Conservation (phyloP, 495 filamentous ascomycete species). For the Penicillium macrosclerotiorum region DNA sequence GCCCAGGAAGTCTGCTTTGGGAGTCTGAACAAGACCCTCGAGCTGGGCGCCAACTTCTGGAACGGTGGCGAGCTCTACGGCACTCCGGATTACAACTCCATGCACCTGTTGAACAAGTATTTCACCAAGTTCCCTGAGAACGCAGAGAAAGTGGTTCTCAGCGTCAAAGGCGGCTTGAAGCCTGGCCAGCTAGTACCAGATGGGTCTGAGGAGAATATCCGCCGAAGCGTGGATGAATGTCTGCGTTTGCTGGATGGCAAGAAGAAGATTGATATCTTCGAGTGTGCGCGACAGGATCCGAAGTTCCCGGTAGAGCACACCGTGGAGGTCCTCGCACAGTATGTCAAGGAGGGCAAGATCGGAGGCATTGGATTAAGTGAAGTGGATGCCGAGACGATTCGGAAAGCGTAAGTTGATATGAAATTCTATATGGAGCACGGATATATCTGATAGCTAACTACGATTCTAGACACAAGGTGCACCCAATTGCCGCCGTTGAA, state of each 20-base stretch:
- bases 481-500: slow-evolving; percentile 73
- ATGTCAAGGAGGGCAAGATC: slow-evolving; percentile 74
- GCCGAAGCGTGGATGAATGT: slow-evolving; percentile 65
- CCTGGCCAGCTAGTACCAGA: slow-evolving; percentile 41
- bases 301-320: slow-evolving; percentile 59
- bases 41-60: slow-evolving; percentile 71
- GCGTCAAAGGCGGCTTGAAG: slow-evolving; percentile 56
- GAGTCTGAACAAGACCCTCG: slow-evolving; percentile 64
- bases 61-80: slow-evolving; percentile 84
- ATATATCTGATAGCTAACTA: slow-evolving; percentile 14
- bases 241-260: slow-evolving; percentile 58
- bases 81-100: slow-evolving; percentile 61
- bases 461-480: slow-evolving; percentile 49
- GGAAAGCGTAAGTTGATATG: slow-evolving; percentile 52
- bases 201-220: slow-evolving; percentile 60
- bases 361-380: slow-evolving; percentile 76
- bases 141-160: slow-evolving; percentile 57
- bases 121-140: slow-evolving; percentile 61
- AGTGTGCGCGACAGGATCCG: slow-evolving; percentile 70
- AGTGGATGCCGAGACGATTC: slow-evolving; percentile 69
- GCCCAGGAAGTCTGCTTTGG: slow-evolving; percentile 63
- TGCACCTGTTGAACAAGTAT: slow-evolving; percentile 58
- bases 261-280: slow-evolving; percentile 65
- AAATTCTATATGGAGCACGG: not conserved
- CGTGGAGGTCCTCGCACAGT: slow-evolving; percentile 54